Percentiles rank a stretch among this genome's conserved stretches.
These are phyloP conservation scores for Infundibulicybe gibba DNA, from an alignment of 768 basidiomycete species.

Conservation along the genomic window DNA sequence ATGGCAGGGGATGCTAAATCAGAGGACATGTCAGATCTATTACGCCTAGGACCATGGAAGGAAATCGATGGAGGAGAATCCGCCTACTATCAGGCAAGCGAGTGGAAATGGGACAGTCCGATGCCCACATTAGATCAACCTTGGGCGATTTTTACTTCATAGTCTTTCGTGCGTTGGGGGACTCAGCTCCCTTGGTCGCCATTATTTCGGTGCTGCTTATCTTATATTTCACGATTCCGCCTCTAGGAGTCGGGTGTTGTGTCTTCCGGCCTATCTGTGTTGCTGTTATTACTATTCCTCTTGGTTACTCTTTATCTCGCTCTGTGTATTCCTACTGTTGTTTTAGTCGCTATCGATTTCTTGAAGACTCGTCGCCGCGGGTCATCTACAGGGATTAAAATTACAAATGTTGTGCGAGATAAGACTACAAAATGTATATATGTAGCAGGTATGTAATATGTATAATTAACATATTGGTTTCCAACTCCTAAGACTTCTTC, in stretches of 20 bases:
- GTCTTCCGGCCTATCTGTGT: conserved; percentile 15
- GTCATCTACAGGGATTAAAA: conserved; percentile 2
- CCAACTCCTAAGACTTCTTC: background rate
- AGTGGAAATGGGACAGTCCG: conserved; percentile 72
- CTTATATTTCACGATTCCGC: conserved; percentile 30
- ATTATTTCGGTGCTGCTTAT: conserved; percentile 21
- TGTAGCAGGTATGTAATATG: too few species aligned
- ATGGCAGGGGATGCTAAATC: conserved; percentile 44
- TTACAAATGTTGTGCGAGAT: background rate
- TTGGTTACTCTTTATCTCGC: conserved; percentile 35
- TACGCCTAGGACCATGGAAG: conserved; percentile 58
- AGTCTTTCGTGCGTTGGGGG: conserved; percentile 29
- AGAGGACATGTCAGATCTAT: conserved; percentile 50
- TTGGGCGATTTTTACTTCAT: conserved; percentile 71
- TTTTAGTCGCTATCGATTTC: conserved; percentile 59
- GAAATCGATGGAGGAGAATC: conserved; percentile 78
- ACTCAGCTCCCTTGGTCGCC: conserved; percentile 29
- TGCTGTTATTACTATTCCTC: conserved; percentile 34
- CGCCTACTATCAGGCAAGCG: conserved; percentile 55
- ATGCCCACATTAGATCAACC: conserved; percentile 66
- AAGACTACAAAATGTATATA: too few species aligned
- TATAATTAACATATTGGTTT: too few species aligned
- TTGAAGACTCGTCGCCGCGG: conserved; percentile 16
- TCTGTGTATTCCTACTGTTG: conserved; percentile 61
- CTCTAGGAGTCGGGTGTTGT: conserved; percentile 36